Percentiles rank a stretch among this genome's conserved stretches.
Evolutionary conservation across 2,329 filamentous ascomycete species (phyloP).

Genomic region (Escovopsis sp.): DNA sequence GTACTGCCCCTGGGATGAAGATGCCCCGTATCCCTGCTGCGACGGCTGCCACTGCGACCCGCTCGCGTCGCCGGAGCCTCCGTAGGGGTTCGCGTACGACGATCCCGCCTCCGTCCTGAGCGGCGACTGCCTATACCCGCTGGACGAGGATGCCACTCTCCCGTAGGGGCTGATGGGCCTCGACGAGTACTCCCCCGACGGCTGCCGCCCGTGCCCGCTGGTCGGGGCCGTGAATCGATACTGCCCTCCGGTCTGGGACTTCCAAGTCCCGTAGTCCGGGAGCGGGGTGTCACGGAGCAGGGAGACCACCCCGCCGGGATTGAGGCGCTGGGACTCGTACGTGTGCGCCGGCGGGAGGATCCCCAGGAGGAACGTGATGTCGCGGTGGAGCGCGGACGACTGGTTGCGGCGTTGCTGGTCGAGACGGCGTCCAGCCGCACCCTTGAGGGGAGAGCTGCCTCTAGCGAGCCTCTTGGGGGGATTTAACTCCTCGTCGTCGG

Average conservation of each 20-base stretch:
- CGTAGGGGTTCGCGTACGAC: conserved; percentile 15
- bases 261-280: conserved; percentile 45
- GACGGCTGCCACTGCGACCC: conserved; percentile 16
- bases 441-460: conserved; percentile 86
- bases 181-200: conserved; percentile 29
- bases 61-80: conserved; percentile 12
- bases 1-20: conserved; percentile 20
- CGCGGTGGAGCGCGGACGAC: conserved; percentile 55
- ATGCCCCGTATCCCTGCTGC: conserved; percentile 16
- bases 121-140: conserved; percentile 36
- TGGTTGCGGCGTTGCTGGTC: conserved; percentile 60
- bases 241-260: conserved; percentile 25
- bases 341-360: conserved; percentile 60
- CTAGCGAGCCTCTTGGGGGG: conserved; percentile 76
- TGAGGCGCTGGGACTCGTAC: conserved; percentile 59
- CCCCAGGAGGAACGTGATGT: conserved; percentile 49
- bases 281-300: conserved; percentile 56
- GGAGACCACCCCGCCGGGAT: conserved; percentile 54
- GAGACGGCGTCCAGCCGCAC: conserved; percentile 69
- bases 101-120: conserved; percentile 30
- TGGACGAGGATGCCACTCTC: conserved; percentile 23
- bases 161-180: conserved; percentile 35
- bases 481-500: conserved; percentile 58
- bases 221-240: conserved; percentile 19
- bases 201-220: conserved; percentile 21